Evolutionary conservation across 441 rosid genomes (phyloP), one percentile per base, ranked within the genome.

Genomic region (Adansonia gregorii): DNA sequence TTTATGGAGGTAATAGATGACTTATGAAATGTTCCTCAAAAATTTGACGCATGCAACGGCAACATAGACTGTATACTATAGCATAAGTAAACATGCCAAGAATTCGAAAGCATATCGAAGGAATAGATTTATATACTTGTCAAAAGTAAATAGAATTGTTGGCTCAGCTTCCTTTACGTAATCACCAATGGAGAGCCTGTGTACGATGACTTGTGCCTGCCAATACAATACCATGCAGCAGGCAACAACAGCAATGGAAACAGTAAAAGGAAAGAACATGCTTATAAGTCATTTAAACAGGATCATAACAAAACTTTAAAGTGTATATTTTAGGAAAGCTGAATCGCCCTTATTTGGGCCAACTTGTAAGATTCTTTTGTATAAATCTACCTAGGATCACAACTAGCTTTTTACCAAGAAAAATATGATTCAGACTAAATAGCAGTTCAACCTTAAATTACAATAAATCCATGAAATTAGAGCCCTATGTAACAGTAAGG

Each of bases 181-280:
- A 81, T 86, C 91, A 84, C 80, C 84, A 76, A 61, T 64, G 45
- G 89, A 84, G 43, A 90, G 89, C 87, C 83, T 84, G 79, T 85
- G 88, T 83, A 82, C 74, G 83, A 90, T 91, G 85, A 95, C 92
- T 80, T 89, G 91, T 80, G 94, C 97, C 98, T 94, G 97, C 15
- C 61, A 74, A 61, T 76, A 72, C 58, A 77, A 4, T 24, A 49
- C 41, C 10, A 6, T 17, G 14, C 31, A 66, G 51, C 72, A 48
- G 48, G 52, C 19, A 48, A 68, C 11, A 68, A 56, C 27, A 68
- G 73, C 58, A 69, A 31, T 55, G 63, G 31, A 55, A 72, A 55
- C 17, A 55, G 22, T 10, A 20, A 55, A 55, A 0, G 10, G 6
- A 58, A 55, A 54, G 48, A 15, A 1, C 20, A 51, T 24, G 17